Percentiles rank a stretch among this genome's conserved stretches.
Conservation (phyloP, 2,329 filamentous ascomycete genomes). For the Blumeria hordei region DNA sequence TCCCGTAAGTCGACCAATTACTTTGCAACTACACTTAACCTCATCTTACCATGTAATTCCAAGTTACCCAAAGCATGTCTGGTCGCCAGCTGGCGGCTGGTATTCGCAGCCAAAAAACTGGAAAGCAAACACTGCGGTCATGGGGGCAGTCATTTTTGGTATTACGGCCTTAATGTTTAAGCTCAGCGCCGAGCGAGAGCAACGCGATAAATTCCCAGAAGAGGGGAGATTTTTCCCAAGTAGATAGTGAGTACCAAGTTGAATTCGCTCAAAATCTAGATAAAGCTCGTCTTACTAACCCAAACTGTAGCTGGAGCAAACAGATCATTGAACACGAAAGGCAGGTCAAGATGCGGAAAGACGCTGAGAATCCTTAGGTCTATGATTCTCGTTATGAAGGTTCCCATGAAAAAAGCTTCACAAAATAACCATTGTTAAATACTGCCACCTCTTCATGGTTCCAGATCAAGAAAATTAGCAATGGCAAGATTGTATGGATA, state of each 20-base stretch:
- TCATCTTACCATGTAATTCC: constrained; percentile 6
- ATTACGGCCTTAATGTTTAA: constrained; percentile 45
- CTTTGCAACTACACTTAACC: constrained; percentile 1
- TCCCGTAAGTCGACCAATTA: constrained; percentile 28
- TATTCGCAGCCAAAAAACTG: constrained; percentile 88
- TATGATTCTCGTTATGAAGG: too few relatives aligned
- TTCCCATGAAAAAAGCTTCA: too few relatives aligned
- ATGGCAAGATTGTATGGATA: too few relatives aligned
- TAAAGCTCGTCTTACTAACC: constrained; percentile 11
- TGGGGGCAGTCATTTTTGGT: constrained; percentile 42
- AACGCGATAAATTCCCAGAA: constrained; percentile 52
- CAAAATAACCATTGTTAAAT: too few relatives aligned
- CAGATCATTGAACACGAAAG: constrained; percentile 47
- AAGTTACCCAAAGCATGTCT: constrained; percentile 96
- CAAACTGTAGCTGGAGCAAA: constrained; percentile 35
- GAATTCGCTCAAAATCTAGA: not conserved
- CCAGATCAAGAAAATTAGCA: too few relatives aligned
- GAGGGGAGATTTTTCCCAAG: constrained; percentile 59
- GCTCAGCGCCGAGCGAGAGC: constrained; percentile 49
- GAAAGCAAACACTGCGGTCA: constrained; percentile 70
- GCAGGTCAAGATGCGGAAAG: constrained; percentile 21
- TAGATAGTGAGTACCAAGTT: constrained; percentile 39
- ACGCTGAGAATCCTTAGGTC: not conserved
- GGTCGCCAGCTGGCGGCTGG: constrained; percentile 96
- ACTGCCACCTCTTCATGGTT: too few relatives aligned